Conservation (phyloP, 495 filamentous ascomycete species). For the Cudoniella acicularis region DNA sequence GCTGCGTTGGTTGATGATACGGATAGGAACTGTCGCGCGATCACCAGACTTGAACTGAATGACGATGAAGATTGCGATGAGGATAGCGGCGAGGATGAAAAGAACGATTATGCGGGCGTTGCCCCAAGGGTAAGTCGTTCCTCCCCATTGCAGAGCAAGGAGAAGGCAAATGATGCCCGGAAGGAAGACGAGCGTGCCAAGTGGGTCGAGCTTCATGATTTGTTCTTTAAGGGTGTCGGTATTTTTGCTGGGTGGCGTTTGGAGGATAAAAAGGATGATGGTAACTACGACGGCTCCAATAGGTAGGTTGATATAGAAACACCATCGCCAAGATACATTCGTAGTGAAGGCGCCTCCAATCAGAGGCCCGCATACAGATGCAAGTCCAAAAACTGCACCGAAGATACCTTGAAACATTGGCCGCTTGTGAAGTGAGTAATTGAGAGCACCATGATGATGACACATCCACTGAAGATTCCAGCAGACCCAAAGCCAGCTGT, state of each 20-base stretch:
- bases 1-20: conserved; percentile 68
- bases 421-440: conserved; percentile 41
- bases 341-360: conserved; percentile 65
- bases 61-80: conserved; percentile 56
- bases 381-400: conserved; percentile 33
- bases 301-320: conserved; percentile 63
- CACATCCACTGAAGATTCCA: conserved; percentile 39
- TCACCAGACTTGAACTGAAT: conserved; percentile 67
- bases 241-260: conserved; percentile 39
- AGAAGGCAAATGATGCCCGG: conserved; percentile 36
- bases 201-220: conserved; percentile 40
- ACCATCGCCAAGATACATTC: conserved; percentile 58
- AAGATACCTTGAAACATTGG: conserved; percentile 46
- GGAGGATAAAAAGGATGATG: conserved; percentile 41
- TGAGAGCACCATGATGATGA: conserved; percentile 42
- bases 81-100: conserved; percentile 58
- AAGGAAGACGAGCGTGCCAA: conserved; percentile 39
- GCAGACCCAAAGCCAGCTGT: conserved; percentile 48
- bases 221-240: conserved; percentile 13
- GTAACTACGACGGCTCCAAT: conserved; percentile 46
- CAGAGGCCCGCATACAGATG: conserved; percentile 45
- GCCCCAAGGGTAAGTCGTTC: conserved; percentile 38
- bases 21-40: conserved; percentile 71
- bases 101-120: conserved; percentile 33
- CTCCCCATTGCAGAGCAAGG: conserved; percentile 45